Evolutionary conservation across 352 stramenopile genomes (phyloP).

Genomic region (Poterioochromonas sp.): DNA sequence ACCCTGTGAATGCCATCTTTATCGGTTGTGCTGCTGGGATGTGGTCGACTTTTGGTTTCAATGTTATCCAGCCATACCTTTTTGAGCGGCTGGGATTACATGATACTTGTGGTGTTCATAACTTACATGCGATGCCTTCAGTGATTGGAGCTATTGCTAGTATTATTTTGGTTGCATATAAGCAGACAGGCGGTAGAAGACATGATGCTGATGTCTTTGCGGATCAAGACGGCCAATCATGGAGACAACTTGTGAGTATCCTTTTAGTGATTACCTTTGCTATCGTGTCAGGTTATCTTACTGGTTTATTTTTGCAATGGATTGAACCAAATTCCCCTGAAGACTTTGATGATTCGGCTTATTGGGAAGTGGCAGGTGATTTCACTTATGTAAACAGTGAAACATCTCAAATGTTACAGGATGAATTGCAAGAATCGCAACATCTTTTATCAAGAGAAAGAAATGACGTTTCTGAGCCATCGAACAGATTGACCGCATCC

Average conservation of each 20-base stretch:
- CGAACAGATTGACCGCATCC: no score
- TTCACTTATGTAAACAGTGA: no score
- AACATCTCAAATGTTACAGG: no score
- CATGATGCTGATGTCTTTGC: not conserved
- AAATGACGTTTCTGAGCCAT: no score
- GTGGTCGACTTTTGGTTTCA: constrained; percentile 33
- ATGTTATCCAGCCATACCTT: constrained; percentile 34
- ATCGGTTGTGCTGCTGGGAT: constrained; percentile 45
- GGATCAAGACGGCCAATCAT: not conserved
- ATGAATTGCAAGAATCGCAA: no score
- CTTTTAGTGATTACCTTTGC: not conserved
- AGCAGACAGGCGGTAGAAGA: not conserved
- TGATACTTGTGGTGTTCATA: constrained; percentile 51
- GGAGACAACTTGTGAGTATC: not conserved
- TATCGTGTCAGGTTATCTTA: not conserved
- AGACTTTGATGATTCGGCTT: not conserved
- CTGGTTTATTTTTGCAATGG: not conserved
- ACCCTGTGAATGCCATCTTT: constrained; percentile 51
- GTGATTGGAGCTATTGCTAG: constrained; percentile 5
- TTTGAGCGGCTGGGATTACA: constrained; percentile 15
- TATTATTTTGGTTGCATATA: not conserved
- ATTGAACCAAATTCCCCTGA: not conserved
- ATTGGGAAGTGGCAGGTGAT: not conserved
- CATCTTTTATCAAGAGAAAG: no score
- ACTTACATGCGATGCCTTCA: constrained; percentile 63